These are phyloP conservation scores for Pholiota microspora DNA, from an alignment of 768 basidiomycete genomes.

Conservation along the genomic window DNA sequence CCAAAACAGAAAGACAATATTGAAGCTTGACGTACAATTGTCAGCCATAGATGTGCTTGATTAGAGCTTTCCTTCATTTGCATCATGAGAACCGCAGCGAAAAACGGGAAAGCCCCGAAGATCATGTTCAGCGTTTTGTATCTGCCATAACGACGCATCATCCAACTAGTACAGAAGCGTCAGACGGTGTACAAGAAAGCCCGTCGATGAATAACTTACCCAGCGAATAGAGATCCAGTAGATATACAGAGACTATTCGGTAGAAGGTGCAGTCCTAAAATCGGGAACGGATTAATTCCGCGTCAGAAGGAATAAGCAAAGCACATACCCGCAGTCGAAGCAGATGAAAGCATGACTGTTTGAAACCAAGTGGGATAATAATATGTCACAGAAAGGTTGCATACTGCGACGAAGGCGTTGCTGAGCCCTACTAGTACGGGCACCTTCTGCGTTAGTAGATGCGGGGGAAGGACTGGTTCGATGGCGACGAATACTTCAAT, in stretches of 20 bases:
- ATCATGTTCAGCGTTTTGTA: conserved; percentile 60
- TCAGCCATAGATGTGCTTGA: conserved; percentile 52
- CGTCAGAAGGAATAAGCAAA: not conserved
- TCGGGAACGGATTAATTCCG: not conserved
- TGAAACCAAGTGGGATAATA: conserved; percentile 87
- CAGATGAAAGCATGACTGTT: conserved; percentile 67
- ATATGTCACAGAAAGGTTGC: conserved; percentile 77
- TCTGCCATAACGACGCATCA: conserved; percentile 63
- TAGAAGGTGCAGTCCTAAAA: conserved; percentile 53
- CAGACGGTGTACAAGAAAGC: not conserved
- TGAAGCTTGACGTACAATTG: conserved; percentile 45
- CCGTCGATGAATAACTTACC: conserved; percentile 22
- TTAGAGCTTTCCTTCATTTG: conserved; percentile 49
- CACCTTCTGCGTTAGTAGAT: conserved; percentile 60
- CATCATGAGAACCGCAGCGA: conserved; percentile 48
- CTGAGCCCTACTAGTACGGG: conserved; percentile 71
- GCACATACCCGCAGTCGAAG: conserved; percentile 46
- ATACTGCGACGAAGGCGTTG: conserved; percentile 72
- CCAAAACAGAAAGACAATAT: not conserved
- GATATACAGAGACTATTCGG: conserved; percentile 64
- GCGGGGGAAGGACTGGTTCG: conserved; percentile 74
- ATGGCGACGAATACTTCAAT: conserved; percentile 62
- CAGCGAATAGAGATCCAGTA: conserved; percentile 63
- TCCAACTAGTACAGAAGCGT: conserved; percentile 31
- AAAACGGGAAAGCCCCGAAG: conserved; percentile 63